Evolutionary conservation across 2,329 filamentous ascomycete genomes (phyloP), one percentile per base, ranked within the genome.

Genomic region (Diaporthe vaccinii): DNA sequence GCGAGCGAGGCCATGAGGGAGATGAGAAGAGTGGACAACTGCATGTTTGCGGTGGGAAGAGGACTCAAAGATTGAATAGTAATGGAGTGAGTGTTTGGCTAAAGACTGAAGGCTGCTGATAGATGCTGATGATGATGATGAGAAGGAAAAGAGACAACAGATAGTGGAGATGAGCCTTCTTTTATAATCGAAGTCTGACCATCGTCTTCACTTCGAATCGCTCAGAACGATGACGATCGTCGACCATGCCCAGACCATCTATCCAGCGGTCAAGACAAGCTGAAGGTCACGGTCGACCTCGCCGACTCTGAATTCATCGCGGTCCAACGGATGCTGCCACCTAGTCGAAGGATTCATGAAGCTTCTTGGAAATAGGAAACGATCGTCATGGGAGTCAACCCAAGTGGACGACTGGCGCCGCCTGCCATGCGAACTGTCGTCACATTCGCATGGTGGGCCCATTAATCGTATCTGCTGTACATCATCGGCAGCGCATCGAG

Each of bases 1-100:
- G 75, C 75, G 31, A 76, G 22, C 28, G 75, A 76, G 39, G 76
- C 70, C 70, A 76, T 58, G 74, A 71, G n/a, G 20, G 57, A 51
- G 31, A 72, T 31, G 74, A 68, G 41, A 6, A 76, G 25, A 17
- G 62, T 44, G 36, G 75, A 44, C 15, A 58, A 67, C n/a, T 73
- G 73, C 75, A 76, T 76, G 28, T 61, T 76, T 62, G n/a, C 41
- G 25, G 31, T 31, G 49, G 34, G 14, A 22, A 39, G 25, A 55
- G 41, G 15, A 55, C 65, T 17, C 46, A 36, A 69, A 55, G 14
- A 55, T 53, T 69, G 49, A 55, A 69, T n/a, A 15, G 15, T 39
- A 39, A 17, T 41, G 8, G 34, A 69, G 49, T 69, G 65, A 55
- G 49, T 69, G 65, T 55, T 69, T 69, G 34, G 8, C 34, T 41